Evolutionary conservation across 208 protist genomes (phyloP), one percentile per base, ranked within the genome.

Genomic region (Trypanosomatidae sp.): DNA sequence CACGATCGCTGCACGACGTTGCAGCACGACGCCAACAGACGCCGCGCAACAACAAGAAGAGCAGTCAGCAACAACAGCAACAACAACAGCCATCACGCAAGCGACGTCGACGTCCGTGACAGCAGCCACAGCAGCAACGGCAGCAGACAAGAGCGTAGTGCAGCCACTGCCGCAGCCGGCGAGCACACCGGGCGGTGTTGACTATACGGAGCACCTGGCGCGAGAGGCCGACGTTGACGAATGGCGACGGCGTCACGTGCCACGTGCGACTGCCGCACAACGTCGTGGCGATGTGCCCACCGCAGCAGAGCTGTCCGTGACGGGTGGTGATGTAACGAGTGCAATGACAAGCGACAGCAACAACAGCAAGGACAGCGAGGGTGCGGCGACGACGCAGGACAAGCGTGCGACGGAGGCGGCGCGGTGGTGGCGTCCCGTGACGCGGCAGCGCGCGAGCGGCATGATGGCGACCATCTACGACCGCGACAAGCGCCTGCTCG

Each of bases 391-490:
- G n/a, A n/a, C n/a, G n/a, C n/a, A n/a, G 38, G 35, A 41, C 20
- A 45, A 46, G 8, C 22, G 19, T 10, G 6, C 51, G 18, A 62
- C 56, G 20, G 81, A 86, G 56, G 27, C 27, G 3, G 72, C 71
- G 28, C 53, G 50, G 24, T 85, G 77, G 76, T 87, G 82, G 77
- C 71, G 70, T 19, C 42, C 39, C 30, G 81, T 76, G 47, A 75
- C 76, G 42, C 63, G 70, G 43, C 67, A 73, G 33, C 83, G 73
- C 72, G 70, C 66, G 27, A 76, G 72, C 2, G 64, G 55, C 39
- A 90, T 86, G 76, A 82, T 83, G 43, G 56, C 61, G 25, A 76
- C 69, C 3, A 48, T 60, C 2, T 74, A 76, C 28, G 74, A 91
- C 54, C 70, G 70, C 42, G 83, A 88, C 55, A 87, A 80, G 45